These are phyloP conservation scores for Leishmania martiniquensis DNA, from an alignment of 208 protist genomes.

Conservation along the genomic window DNA sequence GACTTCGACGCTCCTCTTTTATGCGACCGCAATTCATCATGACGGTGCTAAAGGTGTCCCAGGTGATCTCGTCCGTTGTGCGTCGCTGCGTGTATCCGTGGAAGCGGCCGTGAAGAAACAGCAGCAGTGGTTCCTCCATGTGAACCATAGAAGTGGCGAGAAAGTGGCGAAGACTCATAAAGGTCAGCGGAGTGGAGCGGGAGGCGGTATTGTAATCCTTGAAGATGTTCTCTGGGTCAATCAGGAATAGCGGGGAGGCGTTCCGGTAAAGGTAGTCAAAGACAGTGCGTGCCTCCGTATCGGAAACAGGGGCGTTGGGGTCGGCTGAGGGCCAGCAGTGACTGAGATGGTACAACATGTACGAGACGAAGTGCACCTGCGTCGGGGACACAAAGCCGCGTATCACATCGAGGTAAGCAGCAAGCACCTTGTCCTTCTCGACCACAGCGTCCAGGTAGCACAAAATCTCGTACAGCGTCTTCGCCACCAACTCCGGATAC, in stretches of 20 bases:
- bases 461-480: slow-evolving; percentile 90
- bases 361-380: slow-evolving; percentile 82
- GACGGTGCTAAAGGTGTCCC: slow-evolving; percentile 65
- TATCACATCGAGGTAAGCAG: slow-evolving; percentile 79
- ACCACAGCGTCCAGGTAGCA: slow-evolving; percentile 83
- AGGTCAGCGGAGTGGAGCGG: slow-evolving; percentile 72
- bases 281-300: slow-evolving; percentile 72
- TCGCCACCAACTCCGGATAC: slow-evolving; percentile 88
- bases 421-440: slow-evolving; percentile 52
- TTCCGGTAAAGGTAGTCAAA: slow-evolving; percentile 83
- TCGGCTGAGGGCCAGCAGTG: slow-evolving; percentile 86
- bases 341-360: slow-evolving; percentile 83
- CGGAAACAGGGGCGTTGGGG: slow-evolving; percentile 52
- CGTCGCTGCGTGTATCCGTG: slow-evolving; percentile 47
- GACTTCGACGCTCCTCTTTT: slow-evolving; percentile 57
- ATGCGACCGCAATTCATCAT: slow-evolving; percentile 58
- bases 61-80: slow-evolving; percentile 56
- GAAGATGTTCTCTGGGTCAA: slow-evolving; percentile 65
- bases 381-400: slow-evolving; percentile 84
- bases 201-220: slow-evolving; percentile 83
- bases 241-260: slow-evolving; percentile 47
- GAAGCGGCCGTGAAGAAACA: slow-evolving; percentile 82
- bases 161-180: slow-evolving; percentile 74
- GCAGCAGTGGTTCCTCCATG: slow-evolving; percentile 76
- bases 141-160: slow-evolving; percentile 76